Base-by-base conservation (phyloP, 2,329 filamentous ascomycete species). In the Biscogniauxia marginata region DNA sequence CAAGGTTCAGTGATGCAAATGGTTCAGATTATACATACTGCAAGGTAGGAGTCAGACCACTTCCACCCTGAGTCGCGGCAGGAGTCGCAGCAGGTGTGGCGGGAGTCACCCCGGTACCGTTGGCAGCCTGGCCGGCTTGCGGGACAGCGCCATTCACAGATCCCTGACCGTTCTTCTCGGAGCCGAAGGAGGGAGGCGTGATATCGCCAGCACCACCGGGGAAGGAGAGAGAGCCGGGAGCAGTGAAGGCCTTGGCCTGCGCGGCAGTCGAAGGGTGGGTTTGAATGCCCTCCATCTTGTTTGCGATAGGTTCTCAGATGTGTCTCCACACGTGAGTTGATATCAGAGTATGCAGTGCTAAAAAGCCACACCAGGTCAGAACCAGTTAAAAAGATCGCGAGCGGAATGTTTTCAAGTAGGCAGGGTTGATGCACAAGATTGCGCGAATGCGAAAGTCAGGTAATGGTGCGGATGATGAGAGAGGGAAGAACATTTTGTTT, bases 221-320 rank as follows among this genome's bases (percentile, higher is more conserved):
- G 76, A 96, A 98, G 59, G 93, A 96, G 66, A 98, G 83, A 67
- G 92, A 96, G 63, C 91, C 90, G 55, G 93, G 90, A 58, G 91
- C 92, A 69, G 93, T 96, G 77, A 98, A 96, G 72, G 90, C 91
- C 83, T 95, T 95, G 63, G 95, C 95, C 84, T 98, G 93, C 65
- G 88, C 85, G 69, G 93, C 93, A 73, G 87, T 98, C 64, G 89
- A 84, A 49, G 95, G 95, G 73, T 98, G 95, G 66, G 93, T 69
- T 39, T 68, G 67, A 22, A 70, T 65, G 9, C 61, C 61, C 3
- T 71, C 68, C 68, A 71, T 71, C 23, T 60, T 67, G 64, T 53
- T 59, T 57, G 48, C 50, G 46, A 50, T 44, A 49, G 30, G 49
- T 47, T 43, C 49, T 49, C 24, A 52, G 51, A 46, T 48, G 48